A percentile compares a stretch with the other conserved stretches of the same genome.
phyloP scores from a whole-genome alignment of 106 monocot species.

The Ottelia alismoides region DNA sequence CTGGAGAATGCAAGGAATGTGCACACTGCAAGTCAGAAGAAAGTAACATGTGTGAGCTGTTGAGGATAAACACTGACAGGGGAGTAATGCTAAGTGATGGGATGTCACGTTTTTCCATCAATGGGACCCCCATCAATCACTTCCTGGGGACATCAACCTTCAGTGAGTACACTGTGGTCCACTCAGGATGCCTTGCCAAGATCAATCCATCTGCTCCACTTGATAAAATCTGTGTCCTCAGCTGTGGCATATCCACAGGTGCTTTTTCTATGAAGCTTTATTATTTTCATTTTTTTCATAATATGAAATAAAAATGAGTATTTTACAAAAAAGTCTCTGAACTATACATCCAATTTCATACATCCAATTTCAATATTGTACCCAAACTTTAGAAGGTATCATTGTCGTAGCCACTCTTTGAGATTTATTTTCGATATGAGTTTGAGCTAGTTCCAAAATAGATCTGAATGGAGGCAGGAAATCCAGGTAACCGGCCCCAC shows the following conservation, averaged over 20 bases:
- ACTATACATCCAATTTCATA: too few relatives aligned
- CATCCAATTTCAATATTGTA: too few relatives aligned
- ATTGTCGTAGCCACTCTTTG: too few relatives aligned
- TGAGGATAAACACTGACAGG: constrained; percentile 24
- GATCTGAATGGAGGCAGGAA: too few relatives aligned
- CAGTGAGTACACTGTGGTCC: constrained; percentile 42
- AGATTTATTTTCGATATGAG: too few relatives aligned
- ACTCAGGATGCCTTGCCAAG: constrained; percentile 34
- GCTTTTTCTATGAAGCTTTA: neutral
- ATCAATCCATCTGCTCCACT: constrained; percentile 35
- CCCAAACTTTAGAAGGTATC: too few relatives aligned
- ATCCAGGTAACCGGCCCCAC: too few relatives aligned
- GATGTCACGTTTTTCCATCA: constrained; percentile 29
- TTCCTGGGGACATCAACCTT: constrained; percentile 46
- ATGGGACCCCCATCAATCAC: constrained; percentile 28
- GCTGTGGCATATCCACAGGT: constrained; percentile 51
- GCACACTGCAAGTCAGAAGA: constrained; percentile 37
- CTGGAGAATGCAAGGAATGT: constrained; percentile 45
- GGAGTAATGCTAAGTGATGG: constrained; percentile 26
- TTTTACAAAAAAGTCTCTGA: too few relatives aligned
- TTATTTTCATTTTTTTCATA: too few relatives aligned
- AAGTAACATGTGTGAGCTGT: constrained; percentile 34
- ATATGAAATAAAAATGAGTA: too few relatives aligned
- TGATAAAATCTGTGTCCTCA: constrained; percentile 39
- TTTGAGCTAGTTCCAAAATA: too few relatives aligned